Evolutionary conservation across 2,329 filamentous ascomycete species (phyloP).

Genomic region (Dactylellina parvicollis): DNA sequence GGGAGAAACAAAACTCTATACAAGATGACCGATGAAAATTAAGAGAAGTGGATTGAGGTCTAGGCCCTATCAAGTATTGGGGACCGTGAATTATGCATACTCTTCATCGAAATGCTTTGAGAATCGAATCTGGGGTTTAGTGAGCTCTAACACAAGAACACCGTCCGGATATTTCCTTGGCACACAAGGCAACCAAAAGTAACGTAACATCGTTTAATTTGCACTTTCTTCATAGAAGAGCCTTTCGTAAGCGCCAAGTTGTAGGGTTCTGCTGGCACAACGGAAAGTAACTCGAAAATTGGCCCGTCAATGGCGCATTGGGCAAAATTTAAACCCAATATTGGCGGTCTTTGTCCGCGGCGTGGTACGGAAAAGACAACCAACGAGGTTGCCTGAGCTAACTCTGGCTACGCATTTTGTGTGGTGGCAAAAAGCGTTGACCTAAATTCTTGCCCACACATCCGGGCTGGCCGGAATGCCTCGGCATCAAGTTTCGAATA

Average conservation of each 20-base stretch:
- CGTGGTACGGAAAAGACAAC: too few species aligned
- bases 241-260: constrained; percentile 3
- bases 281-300: background rate
- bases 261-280: background rate
- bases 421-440: constrained; percentile 6
- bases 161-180: constrained; percentile 14
- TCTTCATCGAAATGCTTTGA: background rate
- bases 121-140: background rate
- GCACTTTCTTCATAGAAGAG: background rate
- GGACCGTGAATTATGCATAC: background rate
- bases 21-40: too few species aligned
- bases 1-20: too few species aligned
- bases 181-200: constrained; percentile 44
- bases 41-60: too few species aligned
- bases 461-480: background rate
- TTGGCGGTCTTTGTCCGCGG: too few species aligned
- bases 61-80: too few species aligned
- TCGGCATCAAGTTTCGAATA: background rate
- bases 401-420: too few species aligned
- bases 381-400: too few species aligned
- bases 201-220: constrained; percentile 47
- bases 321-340: background rate
- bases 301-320: too few species aligned
- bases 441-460: background rate
- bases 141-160: constrained; percentile 29